Evolutionary conservation across 176 grass and related monocot genomes (phyloP), one percentile per base, ranked within the genome.

Genomic region (Typha latifolia): DNA sequence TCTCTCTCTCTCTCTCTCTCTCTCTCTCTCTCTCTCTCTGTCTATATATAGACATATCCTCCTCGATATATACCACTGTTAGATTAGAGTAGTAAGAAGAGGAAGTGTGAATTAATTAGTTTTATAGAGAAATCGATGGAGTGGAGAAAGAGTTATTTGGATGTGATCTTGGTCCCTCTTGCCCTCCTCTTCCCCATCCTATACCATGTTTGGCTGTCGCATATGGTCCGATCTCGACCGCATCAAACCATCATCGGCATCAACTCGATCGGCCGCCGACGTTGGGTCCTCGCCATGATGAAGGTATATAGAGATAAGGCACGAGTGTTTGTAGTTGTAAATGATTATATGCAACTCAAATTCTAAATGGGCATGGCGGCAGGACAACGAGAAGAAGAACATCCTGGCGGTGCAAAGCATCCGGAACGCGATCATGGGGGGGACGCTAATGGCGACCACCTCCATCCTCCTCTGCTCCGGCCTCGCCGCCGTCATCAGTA

Each of bases 151-250:
- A 62, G 85, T 63, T 97, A 81, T 69, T 51, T 97, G 67, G 94
- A 97, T 49, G 49, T 92, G 19, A 62, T 74, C 22, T 74, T 97
- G 37, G 75, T 97, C 62, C 89, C 89, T 0, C 56, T 90, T 0
- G 80, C 85, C 18, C 69, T 97, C 4, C 76, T 93, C 10, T 50
- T 86, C 50, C 89, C 79, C 49, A 74, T 84, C 78, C 56, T 57
- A n/a, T 97, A 97, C 89, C 94, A 97, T 55, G 32, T n/a, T 10
- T 97, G 94, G 94, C 76, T 97, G 10, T 90, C 83, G 85, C 78
- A 61, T 62, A 83, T 62, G 20, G 55, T 92, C 63, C 85, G 85
- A 8, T 77, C 51, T 22, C 66, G 24, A 48, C 89, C 89, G 9
- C 74, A 82, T 18, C 49, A 78, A 55, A 97, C 94, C 48, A 71